These are phyloP conservation scores for Morella rubra DNA, from an alignment of 306 rosid species.

Conservation along the genomic window DNA sequence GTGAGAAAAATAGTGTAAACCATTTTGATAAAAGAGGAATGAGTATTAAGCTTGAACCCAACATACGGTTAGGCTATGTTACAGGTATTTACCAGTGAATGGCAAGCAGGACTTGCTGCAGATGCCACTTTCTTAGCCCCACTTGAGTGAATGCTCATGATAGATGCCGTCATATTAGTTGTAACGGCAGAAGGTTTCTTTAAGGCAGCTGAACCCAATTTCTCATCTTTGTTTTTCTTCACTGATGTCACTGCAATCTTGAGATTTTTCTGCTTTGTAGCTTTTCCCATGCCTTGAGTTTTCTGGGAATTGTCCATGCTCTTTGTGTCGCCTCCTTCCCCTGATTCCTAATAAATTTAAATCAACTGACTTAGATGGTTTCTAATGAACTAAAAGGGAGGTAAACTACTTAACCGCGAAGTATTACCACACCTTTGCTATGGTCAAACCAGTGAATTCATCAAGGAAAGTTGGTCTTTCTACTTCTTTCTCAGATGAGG, in stretches of 20 bases:
- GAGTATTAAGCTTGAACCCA: slow-evolving; percentile 23
- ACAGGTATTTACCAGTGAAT: background rate
- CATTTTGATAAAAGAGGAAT: background rate
- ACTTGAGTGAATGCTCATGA: background rate
- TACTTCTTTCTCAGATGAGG: background rate
- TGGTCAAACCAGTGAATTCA: background rate
- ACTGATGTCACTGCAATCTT: slow-evolving; percentile 32
- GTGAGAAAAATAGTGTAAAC: background rate
- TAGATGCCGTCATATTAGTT: slow-evolving; percentile 39
- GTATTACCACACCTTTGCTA: slow-evolving; percentile 2
- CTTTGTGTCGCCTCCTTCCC: background rate
- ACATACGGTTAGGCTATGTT: slow-evolving; percentile 2
- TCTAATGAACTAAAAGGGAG: background rate
- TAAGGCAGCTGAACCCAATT: slow-evolving; percentile 41
- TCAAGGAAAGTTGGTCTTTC: background rate
- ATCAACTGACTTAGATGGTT: background rate
- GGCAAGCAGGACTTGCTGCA: slow-evolving; percentile 1
- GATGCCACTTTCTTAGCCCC: background rate
- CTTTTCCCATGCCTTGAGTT: slow-evolving; percentile 49
- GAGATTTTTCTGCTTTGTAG: slow-evolving; percentile 43
- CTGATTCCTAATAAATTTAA: background rate
- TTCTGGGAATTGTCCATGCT: slow-evolving; percentile 12
- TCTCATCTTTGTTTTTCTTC: slow-evolving; percentile 55
- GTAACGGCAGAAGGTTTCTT: slow-evolving; percentile 35
- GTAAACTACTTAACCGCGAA: background rate